Base-by-base conservation (phyloP, 2,329 filamentous ascomycete species). In the Phaeoacremonium minimum region DNA sequence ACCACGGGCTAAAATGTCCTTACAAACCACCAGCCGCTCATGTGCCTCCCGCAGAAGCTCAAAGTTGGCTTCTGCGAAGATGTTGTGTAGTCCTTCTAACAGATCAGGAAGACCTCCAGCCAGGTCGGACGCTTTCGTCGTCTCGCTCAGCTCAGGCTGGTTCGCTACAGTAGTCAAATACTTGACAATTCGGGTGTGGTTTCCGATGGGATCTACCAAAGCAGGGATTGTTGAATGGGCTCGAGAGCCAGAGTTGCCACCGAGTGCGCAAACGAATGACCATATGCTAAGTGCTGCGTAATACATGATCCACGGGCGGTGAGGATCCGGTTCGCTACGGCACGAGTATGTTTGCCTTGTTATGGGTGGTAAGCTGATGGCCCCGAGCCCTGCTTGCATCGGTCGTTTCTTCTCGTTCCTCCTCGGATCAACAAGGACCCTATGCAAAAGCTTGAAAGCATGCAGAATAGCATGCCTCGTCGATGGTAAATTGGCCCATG, bases 261-360 rank as follows among this genome's bases (percentile, higher is more conserved):
- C 80, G 12, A 91, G 63, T 1, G 89, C 87, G 49, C 81, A 88
- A 4, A 87, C 87, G 52, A 91, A 95, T 4, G 80, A 85, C 87
- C 88, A 95, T 9, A 95, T 87, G 33, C 87, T 85, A 36, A 95
- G 66, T 1, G 83, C 80, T 0, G 89, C 85, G 49, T 91, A 91
- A 62, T 95, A 95, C 55, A 95, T 74, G 30, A 94, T 85, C 88
- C 89, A 95, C 0, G 89, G 87, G 17, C 88, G 75, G 49, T 95
- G 91, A 15, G 93, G 79, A 17, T 95, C 77, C 18, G 83, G 78
- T 52, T 95, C 89, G 46, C 84, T 81, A 20, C 83, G 77, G 11
- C 87, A 83, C 1, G 80, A 84, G 58, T 95, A 95, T 14, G 46
- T 38, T 26, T 73, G 61, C 4, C 51, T 46, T 11, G 52, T 63